These are phyloP conservation scores for Clausena lansium DNA, from an alignment of 345 rosid species.

Conservation along the genomic window DNA sequence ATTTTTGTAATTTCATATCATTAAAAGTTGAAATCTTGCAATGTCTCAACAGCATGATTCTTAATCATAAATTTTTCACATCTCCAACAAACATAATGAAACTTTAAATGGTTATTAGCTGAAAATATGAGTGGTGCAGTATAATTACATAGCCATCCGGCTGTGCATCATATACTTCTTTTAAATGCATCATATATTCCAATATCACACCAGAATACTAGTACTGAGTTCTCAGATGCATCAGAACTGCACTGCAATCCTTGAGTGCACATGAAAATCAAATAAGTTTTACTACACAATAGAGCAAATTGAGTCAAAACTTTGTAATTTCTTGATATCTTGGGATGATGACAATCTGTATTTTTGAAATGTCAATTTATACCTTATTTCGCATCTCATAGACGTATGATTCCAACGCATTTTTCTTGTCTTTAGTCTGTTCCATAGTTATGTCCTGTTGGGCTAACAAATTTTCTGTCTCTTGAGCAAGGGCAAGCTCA, in stretches of 20 bases:
- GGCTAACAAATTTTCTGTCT: conserved; percentile 47
- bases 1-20: background rate
- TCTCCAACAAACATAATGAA: background rate
- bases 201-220: background rate
- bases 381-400: conserved; percentile 67
- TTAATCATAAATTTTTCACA: background rate
- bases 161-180: background rate
- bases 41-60: background rate
- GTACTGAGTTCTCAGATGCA: background rate
- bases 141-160: background rate
- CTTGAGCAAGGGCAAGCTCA: conserved; percentile 46
- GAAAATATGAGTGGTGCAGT: background rate
- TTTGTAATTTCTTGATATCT: background rate
- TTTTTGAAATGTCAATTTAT: conserved; percentile 3
- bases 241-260: background rate
- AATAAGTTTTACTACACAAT: background rate
- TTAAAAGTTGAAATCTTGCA: background rate
- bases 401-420: conserved; percentile 62
- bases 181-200: background rate
- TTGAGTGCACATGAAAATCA: background rate
- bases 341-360: background rate
- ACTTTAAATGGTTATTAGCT: background rate
- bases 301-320: background rate
- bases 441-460: conserved; percentile 47
- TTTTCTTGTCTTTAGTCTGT: conserved; percentile 53